Evolutionary conservation across 768 basidiomycete species (phyloP).

Genomic region (Boletus edulis): DNA sequence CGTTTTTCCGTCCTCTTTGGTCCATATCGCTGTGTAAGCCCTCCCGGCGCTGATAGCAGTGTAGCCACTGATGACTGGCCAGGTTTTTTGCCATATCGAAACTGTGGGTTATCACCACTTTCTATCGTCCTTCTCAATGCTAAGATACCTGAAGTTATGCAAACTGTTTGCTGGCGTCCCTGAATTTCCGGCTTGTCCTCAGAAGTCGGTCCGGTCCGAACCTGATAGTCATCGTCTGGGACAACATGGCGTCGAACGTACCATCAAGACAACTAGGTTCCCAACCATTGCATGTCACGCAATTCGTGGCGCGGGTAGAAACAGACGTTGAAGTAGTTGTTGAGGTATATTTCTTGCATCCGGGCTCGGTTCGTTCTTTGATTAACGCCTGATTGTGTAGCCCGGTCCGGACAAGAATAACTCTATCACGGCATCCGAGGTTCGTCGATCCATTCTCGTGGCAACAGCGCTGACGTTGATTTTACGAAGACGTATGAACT

Average conservation of each 20-base stretch:
- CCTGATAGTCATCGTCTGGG: not conserved
- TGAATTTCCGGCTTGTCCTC: constrained; percentile 4
- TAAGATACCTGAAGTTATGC: constrained; percentile 9
- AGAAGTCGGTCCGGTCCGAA: constrained; percentile 1
- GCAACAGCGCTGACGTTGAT: not conserved
- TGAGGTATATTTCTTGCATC: not conserved
- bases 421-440: too few relatives aligned
- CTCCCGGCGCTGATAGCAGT: not conserved
- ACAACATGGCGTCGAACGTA: not conserved
- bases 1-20: too few relatives aligned
- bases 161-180: constrained; percentile 14
- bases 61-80: not conserved
- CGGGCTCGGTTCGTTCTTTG: too few relatives aligned
- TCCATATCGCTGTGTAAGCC: constrained; percentile 22
- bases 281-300: not conserved
- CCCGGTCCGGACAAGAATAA: too few relatives aligned
- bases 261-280: too few relatives aligned
- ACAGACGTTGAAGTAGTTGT: not conserved
- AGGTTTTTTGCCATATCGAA: constrained; percentile 17
- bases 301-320: not conserved
- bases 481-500: not conserved
- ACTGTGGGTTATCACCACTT: constrained; percentile 2
- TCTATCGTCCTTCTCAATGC: not conserved
- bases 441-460: too few relatives aligned
- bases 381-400: too few relatives aligned